Evolutionary conservation across 257 asterid species (phyloP), one percentile per base, ranked within the genome.

Genomic region (Solanum chmielewskii): DNA sequence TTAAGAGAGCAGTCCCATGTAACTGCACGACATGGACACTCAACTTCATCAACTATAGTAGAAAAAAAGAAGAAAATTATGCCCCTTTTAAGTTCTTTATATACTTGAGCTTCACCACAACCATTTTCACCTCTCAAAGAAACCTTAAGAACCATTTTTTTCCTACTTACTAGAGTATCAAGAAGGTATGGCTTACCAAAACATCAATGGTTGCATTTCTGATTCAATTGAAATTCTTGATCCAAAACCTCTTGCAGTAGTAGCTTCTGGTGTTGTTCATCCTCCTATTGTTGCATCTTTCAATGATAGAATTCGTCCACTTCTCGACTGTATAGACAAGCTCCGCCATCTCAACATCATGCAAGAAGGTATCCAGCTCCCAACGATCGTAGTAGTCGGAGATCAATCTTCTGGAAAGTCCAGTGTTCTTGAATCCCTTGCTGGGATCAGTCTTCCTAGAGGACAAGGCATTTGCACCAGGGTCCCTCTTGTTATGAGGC

Each of bases 401-500:
- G 94, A 92, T 83, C 93, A 90, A 44, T 92, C 91, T 3, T 91
- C 93, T 11, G 94, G 94, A 16, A 92, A 91, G 83, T 92, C 94
- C 62, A 92, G 94, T 16, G 93, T 92, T 13, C 92, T 92, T 0
- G 92, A 92, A 86, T 92, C 93, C 14, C 91, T 92, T 16, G 91
- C 93, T 5, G 91, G 95, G 5, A 92, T 91, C 83, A 86, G 93
- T 91, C 93, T 92, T 70, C 95, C 93, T 33, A 81, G 93, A 37
- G 95, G 93, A 77, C 92, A 92, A 71, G 94, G 93, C 4, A 91
- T 92, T 41, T 92, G 93, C 89, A 92, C 93, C 18, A 68, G 94
- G 15, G 94, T 88, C 5, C 93, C 94, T 0, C 91, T 92, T 49
- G 88, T 92, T 0, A 89, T 92, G 92, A 47, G 92, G 56, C 87